Evolutionary conservation across 1,139 yeast species (phyloP).

Genomic region (Yamadazyma buinensis): DNA sequence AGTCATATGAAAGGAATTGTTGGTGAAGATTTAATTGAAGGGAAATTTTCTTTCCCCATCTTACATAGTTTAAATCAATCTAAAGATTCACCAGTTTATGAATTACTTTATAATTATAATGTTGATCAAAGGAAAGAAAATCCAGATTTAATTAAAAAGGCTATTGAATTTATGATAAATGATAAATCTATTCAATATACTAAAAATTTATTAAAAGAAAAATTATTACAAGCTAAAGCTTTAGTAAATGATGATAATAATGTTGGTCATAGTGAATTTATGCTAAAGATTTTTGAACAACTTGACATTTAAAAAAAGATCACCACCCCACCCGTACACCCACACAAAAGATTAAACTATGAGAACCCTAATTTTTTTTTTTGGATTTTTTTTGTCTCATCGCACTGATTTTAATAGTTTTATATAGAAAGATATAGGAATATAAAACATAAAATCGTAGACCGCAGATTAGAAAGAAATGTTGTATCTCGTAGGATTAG

Average conservation of each 20-base stretch:
- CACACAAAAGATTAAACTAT: no score
- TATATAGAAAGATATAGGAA: no score
- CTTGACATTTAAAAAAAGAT: constrained; percentile 2
- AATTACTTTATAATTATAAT: constrained; percentile 17
- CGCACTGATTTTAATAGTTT: neutral
- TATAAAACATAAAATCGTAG: neutral
- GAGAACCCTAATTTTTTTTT: no score
- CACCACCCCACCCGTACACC: no score
- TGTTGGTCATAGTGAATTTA: constrained; percentile 1
- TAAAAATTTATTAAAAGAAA: constrained; percentile 16
- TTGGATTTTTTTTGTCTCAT: no score
- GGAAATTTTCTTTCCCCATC: constrained; percentile 82
- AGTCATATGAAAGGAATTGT: constrained; percentile 62
- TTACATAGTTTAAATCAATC: constrained; percentile 45
- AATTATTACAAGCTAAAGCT: constrained; percentile 16
- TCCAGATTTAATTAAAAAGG: constrained; percentile 15
- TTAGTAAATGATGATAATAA: constrained; percentile 9
- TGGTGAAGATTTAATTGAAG: constrained; percentile 87
- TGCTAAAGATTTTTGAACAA: constrained; percentile 8
- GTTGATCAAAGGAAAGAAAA: constrained; percentile 16
- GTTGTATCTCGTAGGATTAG: constrained; percentile 90
- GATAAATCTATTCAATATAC: constrained; percentile 24
- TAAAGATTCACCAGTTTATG: constrained; percentile 20
- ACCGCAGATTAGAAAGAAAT: no score
- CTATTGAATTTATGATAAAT: constrained; percentile 21